Conservation (phyloP, 768 basidiomycete genomes). For the Lentinula aciculospora region DNA sequence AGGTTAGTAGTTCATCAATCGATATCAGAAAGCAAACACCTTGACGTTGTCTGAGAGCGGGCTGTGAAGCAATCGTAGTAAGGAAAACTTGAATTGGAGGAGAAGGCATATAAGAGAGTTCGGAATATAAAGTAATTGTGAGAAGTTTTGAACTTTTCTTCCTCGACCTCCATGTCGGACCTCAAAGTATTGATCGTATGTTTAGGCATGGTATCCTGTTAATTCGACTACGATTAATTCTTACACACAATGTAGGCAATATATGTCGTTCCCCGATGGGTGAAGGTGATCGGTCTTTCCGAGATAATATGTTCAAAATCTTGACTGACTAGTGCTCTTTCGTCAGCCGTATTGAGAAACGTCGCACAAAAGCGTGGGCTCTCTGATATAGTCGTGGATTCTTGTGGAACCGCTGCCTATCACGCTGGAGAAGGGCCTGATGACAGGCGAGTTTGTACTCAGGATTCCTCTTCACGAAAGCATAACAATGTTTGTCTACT, state of each 20-base stretch:
- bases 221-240: neutral
- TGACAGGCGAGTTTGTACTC: slow-evolving; percentile 39
- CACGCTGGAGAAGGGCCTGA: slow-evolving; percentile 85
- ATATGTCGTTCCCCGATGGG: slow-evolving; percentile 93
- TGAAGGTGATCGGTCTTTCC: slow-evolving; percentile 29
- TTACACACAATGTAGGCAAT: slow-evolving; percentile 41
- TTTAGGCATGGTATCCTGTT: slow-evolving; percentile 31
- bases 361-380: slow-evolving; percentile 53
- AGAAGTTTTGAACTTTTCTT: neutral
- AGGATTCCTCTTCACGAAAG: neutral
- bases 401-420: slow-evolving; percentile 81
- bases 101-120: slow-evolving; percentile 48
- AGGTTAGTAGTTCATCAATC: neutral
- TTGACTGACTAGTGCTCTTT: neutral
- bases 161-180: slow-evolving; percentile 6
- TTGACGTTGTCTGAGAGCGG: slow-evolving; percentile 73
- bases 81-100: slow-evolving; percentile 81
- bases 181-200: slow-evolving; percentile 71
- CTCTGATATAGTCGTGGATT: slow-evolving; percentile 65
- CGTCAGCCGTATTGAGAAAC: slow-evolving; percentile 63
- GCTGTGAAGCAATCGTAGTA: slow-evolving; percentile 85
- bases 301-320: neutral
- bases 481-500: neutral
- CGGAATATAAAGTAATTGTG: neutral
- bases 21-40: slow-evolving; percentile 43